phyloP scores from a whole-genome alignment of 73 alveolate genomes.

The Symbiodinium pilosum region DNA sequence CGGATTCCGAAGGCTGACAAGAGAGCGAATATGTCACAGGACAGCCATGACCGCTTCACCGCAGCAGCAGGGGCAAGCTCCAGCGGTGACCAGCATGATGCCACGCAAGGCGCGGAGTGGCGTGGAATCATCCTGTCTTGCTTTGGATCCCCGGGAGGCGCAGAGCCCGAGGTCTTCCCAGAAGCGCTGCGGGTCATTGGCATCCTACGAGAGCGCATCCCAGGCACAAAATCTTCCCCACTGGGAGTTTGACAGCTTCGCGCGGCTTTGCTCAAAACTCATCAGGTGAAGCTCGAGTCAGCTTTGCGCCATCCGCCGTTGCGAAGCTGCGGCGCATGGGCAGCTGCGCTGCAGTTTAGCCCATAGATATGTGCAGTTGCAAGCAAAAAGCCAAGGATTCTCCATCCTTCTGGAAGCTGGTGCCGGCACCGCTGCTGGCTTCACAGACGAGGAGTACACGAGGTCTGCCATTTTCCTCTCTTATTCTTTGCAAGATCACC shows the following conservation, averaged over 20 bases:
- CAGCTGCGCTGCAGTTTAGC: neutral
- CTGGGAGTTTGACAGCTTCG: neutral
- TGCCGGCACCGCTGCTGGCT: conserved; percentile 95
- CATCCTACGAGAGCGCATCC: conserved; percentile 30
- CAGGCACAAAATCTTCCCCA: conserved; percentile 42
- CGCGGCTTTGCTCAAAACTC: neutral
- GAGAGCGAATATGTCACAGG: neutral
- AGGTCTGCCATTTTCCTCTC: too few relatives aligned
- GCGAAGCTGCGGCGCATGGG: conserved; percentile 65
- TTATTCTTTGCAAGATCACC: neutral
- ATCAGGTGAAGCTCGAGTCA: conserved; percentile 47
- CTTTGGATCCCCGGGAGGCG: neutral
- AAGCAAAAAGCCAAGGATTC: conserved; percentile 34
- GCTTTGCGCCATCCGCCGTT: conserved; percentile 69
- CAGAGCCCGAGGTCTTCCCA: conserved; percentile 65
- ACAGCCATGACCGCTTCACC: conserved; percentile 87
- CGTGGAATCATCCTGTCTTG: neutral
- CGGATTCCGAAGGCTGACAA: neutral
- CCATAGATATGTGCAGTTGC: conserved; percentile 1
- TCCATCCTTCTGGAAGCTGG: conserved; percentile 94
- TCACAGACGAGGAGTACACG: conserved; percentile 95
- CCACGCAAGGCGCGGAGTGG: neutral
- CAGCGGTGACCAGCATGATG: neutral
- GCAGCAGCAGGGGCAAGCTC: conserved; percentile 6
- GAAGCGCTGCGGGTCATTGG: conserved; percentile 67